Conservation (phyloP, 371 early-diverging fungal genomes). For the Conidiobolus incongruus region DNA sequence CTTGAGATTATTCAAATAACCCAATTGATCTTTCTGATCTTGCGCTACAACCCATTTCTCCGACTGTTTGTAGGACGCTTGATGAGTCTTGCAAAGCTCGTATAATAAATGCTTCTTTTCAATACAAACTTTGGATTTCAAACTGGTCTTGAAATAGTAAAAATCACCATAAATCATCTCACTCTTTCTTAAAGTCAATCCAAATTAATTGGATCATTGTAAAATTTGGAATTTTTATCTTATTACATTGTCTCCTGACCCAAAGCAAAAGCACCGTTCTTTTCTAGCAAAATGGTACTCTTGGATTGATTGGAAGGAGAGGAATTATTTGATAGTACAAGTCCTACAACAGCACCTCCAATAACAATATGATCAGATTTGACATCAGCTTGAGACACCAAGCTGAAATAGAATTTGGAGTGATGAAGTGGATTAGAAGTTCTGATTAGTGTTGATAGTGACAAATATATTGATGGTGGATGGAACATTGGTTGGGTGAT, state of each 20-base stretch:
- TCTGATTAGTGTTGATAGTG: not conserved
- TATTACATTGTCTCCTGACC: constrained; percentile 4
- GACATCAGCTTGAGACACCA: constrained; percentile 17
- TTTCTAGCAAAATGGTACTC: not conserved
- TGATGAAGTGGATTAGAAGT: not conserved
- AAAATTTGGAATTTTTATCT: not conserved
- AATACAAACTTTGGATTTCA: constrained; percentile 62
- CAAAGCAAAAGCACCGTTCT: not conserved
- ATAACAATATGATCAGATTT: constrained; percentile 41
- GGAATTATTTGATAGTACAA: constrained; percentile 27
- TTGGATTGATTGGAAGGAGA: not conserved
- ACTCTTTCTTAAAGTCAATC: constrained; percentile 56
- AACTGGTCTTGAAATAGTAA: constrained; percentile 53
- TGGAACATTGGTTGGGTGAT: not conserved
- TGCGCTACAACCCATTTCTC: constrained; percentile 75
- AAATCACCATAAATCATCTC: constrained; percentile 84
- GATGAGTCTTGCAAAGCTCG: constrained; percentile 18
- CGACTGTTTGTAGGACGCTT: constrained; percentile 20
- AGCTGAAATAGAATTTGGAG: not conserved
- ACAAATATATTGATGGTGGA: not conserved
- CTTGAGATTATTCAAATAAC: constrained; percentile 31
- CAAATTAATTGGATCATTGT: not conserved
- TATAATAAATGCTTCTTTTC: constrained; percentile 50
- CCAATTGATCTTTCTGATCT: constrained; percentile 15
- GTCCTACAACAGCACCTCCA: constrained; percentile 61